A percentile compares a stretch with the other conserved stretches of the same genome.
Evolutionary conservation across 1,139 yeast species (phyloP).

Genomic region (Scheffersomyces cryptocercus): DNA sequence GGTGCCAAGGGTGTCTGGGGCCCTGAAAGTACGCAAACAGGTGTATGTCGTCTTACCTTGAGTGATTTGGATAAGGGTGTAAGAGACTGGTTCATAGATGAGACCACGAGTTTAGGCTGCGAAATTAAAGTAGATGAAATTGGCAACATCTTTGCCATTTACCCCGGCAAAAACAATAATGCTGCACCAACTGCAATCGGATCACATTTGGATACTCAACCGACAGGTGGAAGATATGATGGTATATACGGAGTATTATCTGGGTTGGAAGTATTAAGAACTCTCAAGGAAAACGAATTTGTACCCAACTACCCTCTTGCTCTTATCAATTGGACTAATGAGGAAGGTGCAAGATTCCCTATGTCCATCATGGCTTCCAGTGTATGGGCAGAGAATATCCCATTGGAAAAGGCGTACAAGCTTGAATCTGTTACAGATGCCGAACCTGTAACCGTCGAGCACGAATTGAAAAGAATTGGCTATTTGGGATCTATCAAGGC

Average conservation of each 20-base stretch:
- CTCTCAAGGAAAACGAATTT: conserved; percentile 58
- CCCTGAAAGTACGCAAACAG: conserved; percentile 53
- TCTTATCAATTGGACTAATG: conserved; percentile 71
- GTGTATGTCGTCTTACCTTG: conserved; percentile 63
- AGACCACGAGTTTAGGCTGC: conserved; percentile 57
- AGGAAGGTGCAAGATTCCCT: conserved; percentile 78
- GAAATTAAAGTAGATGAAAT: conserved; percentile 56
- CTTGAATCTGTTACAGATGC: conserved; percentile 57
- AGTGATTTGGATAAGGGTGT: conserved; percentile 62
- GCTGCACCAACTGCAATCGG: conserved; percentile 66
- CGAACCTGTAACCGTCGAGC: conserved; percentile 49
- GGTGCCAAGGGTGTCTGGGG: conserved; percentile 71
- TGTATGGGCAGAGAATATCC: conserved; percentile 60
- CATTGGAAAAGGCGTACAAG: conserved; percentile 49
- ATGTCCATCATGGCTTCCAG: conserved; percentile 64
- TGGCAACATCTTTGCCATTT: conserved; percentile 68
- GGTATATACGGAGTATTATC: conserved; percentile 70
- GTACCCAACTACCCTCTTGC: conserved; percentile 67
- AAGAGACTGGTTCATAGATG: conserved; percentile 66
- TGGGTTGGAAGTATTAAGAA: conserved; percentile 66
- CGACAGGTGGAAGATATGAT: conserved; percentile 77
- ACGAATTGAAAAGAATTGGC: conserved; percentile 62
- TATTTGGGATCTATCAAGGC: conserved; percentile 56
- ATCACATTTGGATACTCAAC: conserved; percentile 75
- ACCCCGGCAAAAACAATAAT: conserved; percentile 52